Percentiles rank a stretch among this genome's conserved stretches.
phyloP scores from a whole-genome alignment of 2,329 filamentous ascomycete genomes.

The Talaromyces sp. region DNA sequence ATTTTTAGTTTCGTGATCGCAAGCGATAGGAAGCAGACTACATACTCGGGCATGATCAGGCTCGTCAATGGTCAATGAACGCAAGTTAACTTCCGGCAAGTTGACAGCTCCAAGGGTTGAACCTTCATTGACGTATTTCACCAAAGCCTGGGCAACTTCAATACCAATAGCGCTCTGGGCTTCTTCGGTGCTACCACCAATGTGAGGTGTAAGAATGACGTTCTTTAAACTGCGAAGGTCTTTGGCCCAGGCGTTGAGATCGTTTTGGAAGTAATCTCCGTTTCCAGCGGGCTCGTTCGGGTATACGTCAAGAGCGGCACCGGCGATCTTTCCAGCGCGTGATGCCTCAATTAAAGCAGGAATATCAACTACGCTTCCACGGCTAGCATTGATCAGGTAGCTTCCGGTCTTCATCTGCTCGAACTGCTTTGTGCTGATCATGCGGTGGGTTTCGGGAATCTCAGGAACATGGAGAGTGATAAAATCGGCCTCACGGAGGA shows the following conservation, averaged over 20 bases:
- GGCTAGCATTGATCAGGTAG: constrained; percentile 94
- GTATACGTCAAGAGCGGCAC: constrained; percentile 94
- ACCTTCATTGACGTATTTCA: constrained; percentile 94
- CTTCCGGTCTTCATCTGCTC: constrained; percentile 87
- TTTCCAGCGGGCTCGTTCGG: constrained; percentile 91
- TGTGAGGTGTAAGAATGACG: constrained; percentile 92
- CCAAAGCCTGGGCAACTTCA: constrained; percentile 83
- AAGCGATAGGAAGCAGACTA: constrained; percentile 13
- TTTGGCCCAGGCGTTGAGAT: constrained; percentile 78
- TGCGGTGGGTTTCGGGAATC: constrained; percentile 83
- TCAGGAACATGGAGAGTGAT: constrained; percentile 94
- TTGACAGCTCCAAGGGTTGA: constrained; percentile 90
- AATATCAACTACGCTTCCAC: constrained; percentile 91
- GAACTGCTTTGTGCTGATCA: constrained; percentile 79
- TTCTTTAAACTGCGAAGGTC: constrained; percentile 84
- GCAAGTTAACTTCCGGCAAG: constrained; percentile 88
- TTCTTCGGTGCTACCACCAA: constrained; percentile 96
- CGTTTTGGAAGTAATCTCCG: constrained; percentile 87
- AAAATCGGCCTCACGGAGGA: constrained; percentile 81
- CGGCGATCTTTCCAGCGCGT: constrained; percentile 80
- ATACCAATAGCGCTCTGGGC: constrained; percentile 93
- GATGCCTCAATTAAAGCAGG: constrained; percentile 84
- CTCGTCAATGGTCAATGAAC: constrained; percentile 86
- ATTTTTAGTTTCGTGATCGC: constrained; percentile 18
- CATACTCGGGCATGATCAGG: constrained; percentile 77